Percentiles rank a stretch among this genome's conserved stretches.
Conservation (phyloP, 495 filamentous ascomycete species). For the Penicillium atrosanguineum region DNA sequence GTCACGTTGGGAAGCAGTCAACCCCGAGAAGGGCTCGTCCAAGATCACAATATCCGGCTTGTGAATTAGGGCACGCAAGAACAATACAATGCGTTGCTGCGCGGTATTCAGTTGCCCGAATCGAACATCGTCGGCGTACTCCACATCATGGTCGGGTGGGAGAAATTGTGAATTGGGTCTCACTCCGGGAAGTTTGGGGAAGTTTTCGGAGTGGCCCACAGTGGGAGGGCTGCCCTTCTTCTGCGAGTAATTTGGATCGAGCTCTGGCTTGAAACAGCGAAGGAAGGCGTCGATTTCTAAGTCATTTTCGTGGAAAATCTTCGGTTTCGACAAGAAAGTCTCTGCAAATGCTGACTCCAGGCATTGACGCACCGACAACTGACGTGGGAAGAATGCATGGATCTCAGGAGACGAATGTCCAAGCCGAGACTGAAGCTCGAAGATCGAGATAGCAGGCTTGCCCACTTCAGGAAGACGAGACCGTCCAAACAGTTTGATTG, state of each 20-base stretch:
- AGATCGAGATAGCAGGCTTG: constrained; percentile 75
- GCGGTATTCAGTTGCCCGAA: constrained; percentile 76
- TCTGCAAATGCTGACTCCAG: constrained; percentile 87
- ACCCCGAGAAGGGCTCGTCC: constrained; percentile 90
- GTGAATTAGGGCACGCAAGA: constrained; percentile 80
- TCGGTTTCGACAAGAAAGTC: constrained; percentile 71
- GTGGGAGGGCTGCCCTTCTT: not conserved
- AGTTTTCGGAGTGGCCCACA: not conserved
- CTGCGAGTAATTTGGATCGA: constrained; percentile 50
- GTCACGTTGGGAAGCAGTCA: constrained; percentile 77
- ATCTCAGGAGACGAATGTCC: constrained; percentile 93
- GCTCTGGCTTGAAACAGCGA: constrained; percentile 69
- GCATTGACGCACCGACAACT: constrained; percentile 68
- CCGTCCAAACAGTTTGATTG: constrained; percentile 80
- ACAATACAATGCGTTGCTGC: constrained; percentile 79
- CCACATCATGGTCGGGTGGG: constrained; percentile 36
- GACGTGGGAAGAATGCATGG: constrained; percentile 84
- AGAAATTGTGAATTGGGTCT: not conserved
- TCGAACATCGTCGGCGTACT: constrained; percentile 65
- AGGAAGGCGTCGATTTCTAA: constrained; percentile 62
- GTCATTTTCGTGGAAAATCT: constrained; percentile 51
- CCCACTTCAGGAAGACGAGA: constrained; percentile 73
- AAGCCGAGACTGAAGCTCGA: constrained; percentile 85
- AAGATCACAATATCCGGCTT: constrained; percentile 85
- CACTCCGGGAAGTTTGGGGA: constrained; percentile 13